Base-by-base conservation (phyloP, 768 basidiomycete genomes). In the Harrya chromipes region DNA sequence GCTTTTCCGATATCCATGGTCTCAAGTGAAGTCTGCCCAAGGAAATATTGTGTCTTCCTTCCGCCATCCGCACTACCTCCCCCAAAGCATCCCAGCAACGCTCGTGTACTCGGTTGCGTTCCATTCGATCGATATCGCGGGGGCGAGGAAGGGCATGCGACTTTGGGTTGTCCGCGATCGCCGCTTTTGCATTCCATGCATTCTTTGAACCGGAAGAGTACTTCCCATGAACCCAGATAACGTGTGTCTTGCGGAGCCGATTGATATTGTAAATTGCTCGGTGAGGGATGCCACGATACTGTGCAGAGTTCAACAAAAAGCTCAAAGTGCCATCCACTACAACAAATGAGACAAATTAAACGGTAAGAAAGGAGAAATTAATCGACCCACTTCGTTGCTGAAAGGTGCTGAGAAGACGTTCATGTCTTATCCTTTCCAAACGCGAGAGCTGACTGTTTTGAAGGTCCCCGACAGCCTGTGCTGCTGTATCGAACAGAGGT, bases 321-420 rank as follows among this genome's bases (percentile, higher is more conserved):
- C 74, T 72, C 35, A 90, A 72, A 0, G 86, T 87, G 50, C 74
- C 76, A 58, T 90, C 86, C 65, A 87, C 88, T 90, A 51, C 34
- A 29, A 47, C n/a, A 55, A 50, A 49, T 57, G 39, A 60, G 47
- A 61, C 40, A 26, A 29, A 29, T 29, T 29, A 3, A 12, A 29
- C 4, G 10, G 38, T 6, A 21, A 33, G 35, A 17, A 14, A 46
- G 6, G 7, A 42, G 27, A n/a, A 0, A 26, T n/a, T 21, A 36
- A 43, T 36, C 31, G 27, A 64, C 70, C 44, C 26, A 84, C 86
- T 74, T 58, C 81, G 76, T 50, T 62, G 62, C 44, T 87, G 75
- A 82, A 85, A 88, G 19, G 53, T 55, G 14, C 60, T 51, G 46
- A 86, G 59, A 77, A 82, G 81, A 6, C 52, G 54, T 44, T 72